These are phyloP conservation scores for Vaccinium vitisidaea DNA, from an alignment of 148 eudicot genomes.

Conservation along the genomic window DNA sequence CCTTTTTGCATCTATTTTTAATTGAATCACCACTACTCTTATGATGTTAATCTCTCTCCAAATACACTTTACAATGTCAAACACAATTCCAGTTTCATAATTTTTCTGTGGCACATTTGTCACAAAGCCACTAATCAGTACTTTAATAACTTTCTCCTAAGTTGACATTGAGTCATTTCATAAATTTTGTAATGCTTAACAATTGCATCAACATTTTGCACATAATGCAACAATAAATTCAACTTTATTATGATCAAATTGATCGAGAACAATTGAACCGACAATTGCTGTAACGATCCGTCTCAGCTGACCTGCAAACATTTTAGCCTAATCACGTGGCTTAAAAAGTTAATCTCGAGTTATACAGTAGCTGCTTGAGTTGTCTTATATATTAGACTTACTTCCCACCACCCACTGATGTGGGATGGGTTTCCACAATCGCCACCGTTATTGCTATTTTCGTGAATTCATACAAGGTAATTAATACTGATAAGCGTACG, in stretches of 20 bases:
- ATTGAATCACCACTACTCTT: neutral
- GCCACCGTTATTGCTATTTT: neutral
- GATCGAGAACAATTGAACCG: neutral
- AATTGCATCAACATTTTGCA: neutral
- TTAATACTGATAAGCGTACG: no score
- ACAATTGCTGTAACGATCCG: neutral
- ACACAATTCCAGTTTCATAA: neutral
- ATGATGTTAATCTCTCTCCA: neutral
- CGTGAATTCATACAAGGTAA: no score
- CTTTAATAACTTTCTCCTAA: neutral
- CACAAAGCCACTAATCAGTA: neutral
- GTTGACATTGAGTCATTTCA: conserved; percentile 15
- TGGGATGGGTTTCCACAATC: no score
- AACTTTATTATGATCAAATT: neutral
- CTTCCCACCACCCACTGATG: no score
- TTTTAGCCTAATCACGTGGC: no score
- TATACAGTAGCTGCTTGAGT: no score
- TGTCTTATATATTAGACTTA: no score
- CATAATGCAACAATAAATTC: neutral
- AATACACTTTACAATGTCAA: conserved; percentile 6
- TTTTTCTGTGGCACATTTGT: neutral
- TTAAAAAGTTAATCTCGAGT: no score
- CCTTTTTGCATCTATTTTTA: neutral
- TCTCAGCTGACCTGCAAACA: no score
- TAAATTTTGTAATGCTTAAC: neutral